Evolutionary conservation across 2,329 filamentous ascomycete species (phyloP), one percentile per base, ranked within the genome.

Genomic region (Elsinoe australis): DNA sequence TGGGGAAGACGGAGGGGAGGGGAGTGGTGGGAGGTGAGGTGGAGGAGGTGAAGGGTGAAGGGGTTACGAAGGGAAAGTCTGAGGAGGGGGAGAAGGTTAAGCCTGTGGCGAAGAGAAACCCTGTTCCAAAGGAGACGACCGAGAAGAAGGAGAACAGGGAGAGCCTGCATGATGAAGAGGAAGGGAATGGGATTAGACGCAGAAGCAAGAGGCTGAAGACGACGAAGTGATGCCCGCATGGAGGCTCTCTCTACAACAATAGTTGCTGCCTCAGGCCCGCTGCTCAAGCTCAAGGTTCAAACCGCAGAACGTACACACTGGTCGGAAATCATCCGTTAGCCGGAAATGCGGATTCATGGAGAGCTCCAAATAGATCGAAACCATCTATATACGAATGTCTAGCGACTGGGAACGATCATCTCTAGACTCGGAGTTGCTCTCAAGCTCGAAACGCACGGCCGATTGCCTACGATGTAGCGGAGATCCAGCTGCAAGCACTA

Each of bases 1-100:
- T 85, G 42, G 75, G 85, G 59, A 78, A 54, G 53, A 57, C 58
- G 38, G 53, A 52, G 60, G 51, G 54, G 5, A 57, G 61, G 46
- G 39, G 44, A 9, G 21, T 39, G 12, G 24, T 29, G 10, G 29
- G 35, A 26, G 49, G 22, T 2, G 32, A 49, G 21, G 26, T 4
- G 8, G 48, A 26, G 12, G 33, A 28, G 19, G 29, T 15, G 24
- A 18, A 33, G 17, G 49, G 15, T 18, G 41, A 38, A 1, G 34
- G 24, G n/a, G 21, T n/a, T n/a, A n/a, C n/a, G 42, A 21, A n/a
- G 5, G 8, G 19, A 14, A 9, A 14, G 19, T 19, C 7, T 8
- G 29, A 34, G 22, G 31, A 8, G 12, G 42, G 17, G 4, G 42
- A 44, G 39, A 31, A 31, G 21, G 12, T 8, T 3, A 9, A 12